Evolutionary conservation across 495 filamentous ascomycete genomes (phyloP).

Genomic region (Penicillium lagena): DNA sequence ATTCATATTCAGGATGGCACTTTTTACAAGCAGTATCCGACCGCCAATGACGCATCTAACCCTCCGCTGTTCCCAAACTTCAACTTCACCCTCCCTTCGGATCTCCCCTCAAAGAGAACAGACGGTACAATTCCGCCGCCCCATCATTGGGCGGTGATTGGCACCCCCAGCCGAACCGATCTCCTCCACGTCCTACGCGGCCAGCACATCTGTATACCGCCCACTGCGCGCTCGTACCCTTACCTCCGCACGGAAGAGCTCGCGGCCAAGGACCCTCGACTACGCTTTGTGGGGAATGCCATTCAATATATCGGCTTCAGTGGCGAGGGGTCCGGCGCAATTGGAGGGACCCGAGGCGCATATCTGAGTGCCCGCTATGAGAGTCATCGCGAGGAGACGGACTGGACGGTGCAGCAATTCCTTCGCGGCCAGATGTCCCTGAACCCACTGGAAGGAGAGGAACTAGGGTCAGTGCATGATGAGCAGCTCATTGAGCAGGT

Average conservation of each 20-base stretch:
- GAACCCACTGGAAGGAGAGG: conserved; percentile 56
- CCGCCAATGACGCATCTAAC: conserved; percentile 29
- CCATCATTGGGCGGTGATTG: conserved; percentile 71
- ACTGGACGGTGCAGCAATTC: conserved; percentile 77
- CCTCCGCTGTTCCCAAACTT: conserved; percentile 64
- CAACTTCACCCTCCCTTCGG: conserved; percentile 57
- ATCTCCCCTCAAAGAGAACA: conserved; percentile 9
- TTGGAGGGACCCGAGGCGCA: conserved; percentile 56
- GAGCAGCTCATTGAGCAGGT: conserved; percentile 49
- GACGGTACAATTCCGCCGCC: conserved; percentile 1
- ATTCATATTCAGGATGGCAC: conserved; percentile 69
- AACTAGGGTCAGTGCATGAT: conserved; percentile 37
- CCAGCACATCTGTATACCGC: conserved; percentile 64
- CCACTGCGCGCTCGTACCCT: conserved; percentile 65
- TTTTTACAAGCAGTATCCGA: conserved; percentile 76
- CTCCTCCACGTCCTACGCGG: conserved; percentile 72
- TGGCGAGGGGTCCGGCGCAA: conserved; percentile 50
- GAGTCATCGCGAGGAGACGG: conserved; percentile 74
- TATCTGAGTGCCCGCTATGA: conserved; percentile 94
- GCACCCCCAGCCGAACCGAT: conserved; percentile 64
- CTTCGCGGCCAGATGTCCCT: conserved; percentile 70
- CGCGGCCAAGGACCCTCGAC: conserved; percentile 40
- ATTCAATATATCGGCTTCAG: conserved; percentile 80
- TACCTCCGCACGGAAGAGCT: conserved; percentile 63
- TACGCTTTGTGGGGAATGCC: conserved; percentile 54